phyloP scores from a whole-genome alignment of 176 grass and related monocot genomes.

The Triticum turgidum region DNA sequence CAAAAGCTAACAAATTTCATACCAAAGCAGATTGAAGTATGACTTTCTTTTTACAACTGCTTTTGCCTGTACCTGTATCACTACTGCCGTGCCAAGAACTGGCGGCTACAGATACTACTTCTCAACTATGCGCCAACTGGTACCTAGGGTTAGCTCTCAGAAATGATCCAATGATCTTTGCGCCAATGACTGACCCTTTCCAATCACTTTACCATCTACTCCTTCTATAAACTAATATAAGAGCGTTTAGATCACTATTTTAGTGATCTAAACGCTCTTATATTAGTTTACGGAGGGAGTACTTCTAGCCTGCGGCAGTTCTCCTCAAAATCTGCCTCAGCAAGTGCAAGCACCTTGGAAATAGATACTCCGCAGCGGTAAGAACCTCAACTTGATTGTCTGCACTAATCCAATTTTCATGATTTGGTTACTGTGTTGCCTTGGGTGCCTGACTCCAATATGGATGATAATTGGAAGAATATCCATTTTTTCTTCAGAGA shows the following conservation, averaged over 20 bases:
- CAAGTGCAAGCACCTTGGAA: neutral
- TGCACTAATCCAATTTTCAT: too few relatives aligned
- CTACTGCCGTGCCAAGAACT: neutral
- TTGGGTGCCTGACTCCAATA: neutral
- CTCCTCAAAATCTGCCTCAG: neutral
- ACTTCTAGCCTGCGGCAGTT: neutral
- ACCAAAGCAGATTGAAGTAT: too few relatives aligned
- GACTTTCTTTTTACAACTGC: too few relatives aligned
- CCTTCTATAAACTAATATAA: too few relatives aligned
- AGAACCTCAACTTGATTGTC: neutral
- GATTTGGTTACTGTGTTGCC: neutral
- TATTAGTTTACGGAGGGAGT: too few relatives aligned
- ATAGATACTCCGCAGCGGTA: neutral
- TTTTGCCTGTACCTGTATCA: too few relatives aligned
- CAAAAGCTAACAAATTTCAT: too few relatives aligned
- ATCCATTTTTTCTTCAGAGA: neutral
- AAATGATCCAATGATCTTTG: neutral
- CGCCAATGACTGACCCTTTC: neutral
- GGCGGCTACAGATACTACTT: neutral
- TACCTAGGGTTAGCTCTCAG: neutral
- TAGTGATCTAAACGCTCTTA: too few relatives aligned
- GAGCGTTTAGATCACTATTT: too few relatives aligned
- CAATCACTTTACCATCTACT: neutral
- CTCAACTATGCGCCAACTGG: neutral
- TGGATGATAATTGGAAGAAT: neutral